Base-by-base conservation (phyloP, 2,329 filamentous ascomycete genomes). In the Kalaharituber pfeilii region DNA sequence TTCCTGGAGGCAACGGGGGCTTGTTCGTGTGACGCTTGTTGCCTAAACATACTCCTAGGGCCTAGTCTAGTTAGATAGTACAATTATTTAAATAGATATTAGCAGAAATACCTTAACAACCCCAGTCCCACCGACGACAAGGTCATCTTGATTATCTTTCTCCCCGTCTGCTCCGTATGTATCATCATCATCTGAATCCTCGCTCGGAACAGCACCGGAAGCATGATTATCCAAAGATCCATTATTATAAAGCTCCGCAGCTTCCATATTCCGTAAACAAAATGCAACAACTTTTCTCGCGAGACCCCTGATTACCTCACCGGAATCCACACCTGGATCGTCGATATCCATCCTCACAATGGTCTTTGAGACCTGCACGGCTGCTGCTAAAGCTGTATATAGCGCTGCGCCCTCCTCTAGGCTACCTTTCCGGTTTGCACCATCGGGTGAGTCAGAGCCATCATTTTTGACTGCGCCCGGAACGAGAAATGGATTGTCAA, bases 221-320 rank as follows among this genome's bases (percentile, higher is more conserved):
- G 78, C 75, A 54, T 82, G 80, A n/a, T 36, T 39, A 18, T 18
- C n/a, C 18, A 47, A 9, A 9, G 13, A 9, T n/a, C 22, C 18
- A 47, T 20, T 20, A 18, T 8, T 76, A 25, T 47, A 47, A 22
- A 47, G 42, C 42, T 47, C 42, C 11, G 42, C 77, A 8, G 77
- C 78, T 66, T 94, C 86, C 73, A 98, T 82, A 63, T 98, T 98
- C 55, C 84, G 80, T 58, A 98, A 74, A 59, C 85, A 94, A 67
- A 95, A 95, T 0, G 86, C 89, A 44, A 95, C 82, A n/a, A 94
- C 84, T 67, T 94, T 88, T 65, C 89, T 93, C 0, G 87, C 88
- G 62, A 95, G 75, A 2, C 87, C 88, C 68, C 87, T 93, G 63
- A 95, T 84, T 24, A 95, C 78, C 66, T 95, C 91, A 53, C 84